Conservation (phyloP, 371 early-diverging fungal genomes). For the Saksenaea oblongispora region DNA sequence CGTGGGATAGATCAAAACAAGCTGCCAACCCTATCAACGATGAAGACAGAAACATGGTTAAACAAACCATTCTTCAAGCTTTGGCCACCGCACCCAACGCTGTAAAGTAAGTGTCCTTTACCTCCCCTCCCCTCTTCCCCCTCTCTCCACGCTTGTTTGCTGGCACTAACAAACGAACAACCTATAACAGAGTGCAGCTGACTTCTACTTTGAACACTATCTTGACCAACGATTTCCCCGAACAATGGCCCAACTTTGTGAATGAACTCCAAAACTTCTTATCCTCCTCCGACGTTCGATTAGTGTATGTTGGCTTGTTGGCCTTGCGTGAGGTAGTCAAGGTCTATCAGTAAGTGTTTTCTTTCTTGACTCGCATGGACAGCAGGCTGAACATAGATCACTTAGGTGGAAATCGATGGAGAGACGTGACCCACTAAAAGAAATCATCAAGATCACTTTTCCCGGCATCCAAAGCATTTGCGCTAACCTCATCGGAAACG, state of each 20-base stretch:
- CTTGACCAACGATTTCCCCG: conserved; percentile 73
- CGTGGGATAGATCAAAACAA: conserved; percentile 66
- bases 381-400: background rate
- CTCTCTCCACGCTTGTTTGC: too few species aligned
- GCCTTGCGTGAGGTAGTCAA: conserved; percentile 80
- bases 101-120: conserved; percentile 58
- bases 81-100: conserved; percentile 65
- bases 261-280: conserved; percentile 61
- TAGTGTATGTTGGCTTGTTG: conserved; percentile 74
- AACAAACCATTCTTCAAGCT: conserved; percentile 73
- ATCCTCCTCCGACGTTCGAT: conserved; percentile 62
- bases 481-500: conserved; percentile 50
- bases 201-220: conserved; percentile 69
- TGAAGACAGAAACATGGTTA: conserved; percentile 70
- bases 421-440: conserved; percentile 62
- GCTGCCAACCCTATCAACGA: conserved; percentile 56
- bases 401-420: conserved; percentile 57
- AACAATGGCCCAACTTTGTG: conserved; percentile 83
- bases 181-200: conserved; percentile 65
- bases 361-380: background rate
- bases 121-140: background rate
- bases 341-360: conserved; percentile 70
- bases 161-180: too few species aligned
- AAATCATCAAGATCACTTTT: conserved; percentile 73
- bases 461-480: conserved; percentile 75